phyloP scores from a whole-genome alignment of 2,329 filamentous ascomycete species.

The Periconia sp. region DNA sequence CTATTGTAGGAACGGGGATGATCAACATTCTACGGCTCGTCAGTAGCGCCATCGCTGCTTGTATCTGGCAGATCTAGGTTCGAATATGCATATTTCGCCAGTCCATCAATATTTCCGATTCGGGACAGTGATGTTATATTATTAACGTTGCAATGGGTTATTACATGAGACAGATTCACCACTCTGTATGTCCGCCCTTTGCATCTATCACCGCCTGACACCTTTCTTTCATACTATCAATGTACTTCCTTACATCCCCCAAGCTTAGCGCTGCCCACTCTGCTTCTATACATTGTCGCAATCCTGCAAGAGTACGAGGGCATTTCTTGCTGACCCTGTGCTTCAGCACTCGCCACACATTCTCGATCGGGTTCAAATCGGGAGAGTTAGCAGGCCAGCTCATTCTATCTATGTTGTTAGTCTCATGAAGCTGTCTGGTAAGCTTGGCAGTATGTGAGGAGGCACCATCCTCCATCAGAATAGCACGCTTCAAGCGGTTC shows the following conservation, averaged over 20 bases:
- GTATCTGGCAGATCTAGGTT: too few species aligned
- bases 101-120: too few species aligned
- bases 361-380: too few species aligned
- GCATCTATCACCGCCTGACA: slow-evolving; percentile 10
- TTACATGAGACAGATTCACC: not conserved
- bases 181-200: slow-evolving; percentile 11
- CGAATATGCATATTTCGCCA: too few species aligned
- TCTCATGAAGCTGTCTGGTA: slow-evolving; percentile 9
- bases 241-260: slow-evolving; percentile 10
- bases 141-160: too few species aligned
- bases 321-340: slow-evolving; percentile 11
- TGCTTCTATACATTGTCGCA: slow-evolving; percentile 11
- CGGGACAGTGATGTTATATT: too few species aligned
- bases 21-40: too few species aligned
- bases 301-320: slow-evolving; percentile 7
- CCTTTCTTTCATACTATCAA: slow-evolving; percentile 9
- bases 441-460: slow-evolving; percentile 11
- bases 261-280: slow-evolving; percentile 8
- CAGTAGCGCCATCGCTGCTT: too few species aligned
- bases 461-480: slow-evolving; percentile 15
- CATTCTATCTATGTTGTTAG: slow-evolving; percentile 8
- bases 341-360: slow-evolving; percentile 14
- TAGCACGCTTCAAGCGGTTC: slow-evolving; percentile 2
- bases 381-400: slow-evolving; percentile 13
- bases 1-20: too few species aligned